phyloP scores from a whole-genome alignment of 73 alveolate species.

The Paraurostyla sp. region DNA sequence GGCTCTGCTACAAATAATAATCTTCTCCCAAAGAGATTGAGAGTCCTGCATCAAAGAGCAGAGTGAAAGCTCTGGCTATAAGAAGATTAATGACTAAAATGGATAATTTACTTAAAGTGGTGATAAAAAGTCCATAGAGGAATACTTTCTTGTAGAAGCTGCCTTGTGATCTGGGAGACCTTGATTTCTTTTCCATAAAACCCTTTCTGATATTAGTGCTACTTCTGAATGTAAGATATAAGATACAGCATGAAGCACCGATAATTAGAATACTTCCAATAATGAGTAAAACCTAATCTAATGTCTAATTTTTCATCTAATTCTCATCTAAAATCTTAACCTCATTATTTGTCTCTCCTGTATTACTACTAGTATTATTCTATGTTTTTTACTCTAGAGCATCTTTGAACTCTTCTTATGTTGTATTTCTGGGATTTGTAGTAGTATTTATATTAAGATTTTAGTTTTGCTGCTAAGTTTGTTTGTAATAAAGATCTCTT shows the following conservation, averaged over 20 bases:
- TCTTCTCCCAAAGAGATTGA: neutral
- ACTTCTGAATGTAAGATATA: neutral
- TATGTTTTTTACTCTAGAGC: neutral
- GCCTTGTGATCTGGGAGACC: neutral
- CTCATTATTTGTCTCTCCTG: neutral
- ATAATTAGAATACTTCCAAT: neutral
- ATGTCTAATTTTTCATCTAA: neutral
- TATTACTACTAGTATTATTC: neutral
- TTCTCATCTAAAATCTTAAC: neutral
- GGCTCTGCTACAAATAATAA: neutral
- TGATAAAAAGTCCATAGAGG: constrained; percentile 25
- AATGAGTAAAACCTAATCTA: neutral
- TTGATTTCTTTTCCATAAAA: neutral
- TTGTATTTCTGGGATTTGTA: neutral
- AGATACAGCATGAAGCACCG: neutral
- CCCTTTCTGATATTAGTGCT: neutral
- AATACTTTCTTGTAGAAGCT: neutral
- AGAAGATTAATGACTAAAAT: too few species aligned
- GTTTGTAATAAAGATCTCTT: neutral
- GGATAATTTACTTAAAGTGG: neutral
- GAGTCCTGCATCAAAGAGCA: neutral
- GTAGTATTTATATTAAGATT: neutral
- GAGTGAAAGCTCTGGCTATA: constrained; percentile 23
- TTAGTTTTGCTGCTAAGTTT: neutral
- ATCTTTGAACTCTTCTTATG: constrained; percentile 10